Base-by-base conservation (phyloP, 2,329 filamentous ascomycete species). In the Sclerotinia sclerotiorum region DNA sequence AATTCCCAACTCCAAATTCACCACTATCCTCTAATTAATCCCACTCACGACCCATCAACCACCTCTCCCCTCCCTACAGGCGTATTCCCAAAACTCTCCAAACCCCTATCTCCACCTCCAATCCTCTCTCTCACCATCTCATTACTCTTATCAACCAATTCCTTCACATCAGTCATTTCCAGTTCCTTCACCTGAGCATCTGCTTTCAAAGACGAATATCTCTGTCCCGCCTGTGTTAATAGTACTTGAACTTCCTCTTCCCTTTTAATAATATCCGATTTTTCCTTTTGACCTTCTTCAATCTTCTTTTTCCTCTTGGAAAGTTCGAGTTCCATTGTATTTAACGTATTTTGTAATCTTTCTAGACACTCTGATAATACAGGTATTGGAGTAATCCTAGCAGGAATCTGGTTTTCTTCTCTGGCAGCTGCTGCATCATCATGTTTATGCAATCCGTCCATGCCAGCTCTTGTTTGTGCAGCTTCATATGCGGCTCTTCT, bases 381-480 rank as follows among this genome's bases (percentile, higher is more conserved):
- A 0, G 94, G 94, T 32, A 97, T 80, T 2, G 93, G 89, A 7
- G 90, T 89, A 75, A 97, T 91, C 70, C 87, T 89, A 3, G 92
- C 78, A 1, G 77, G 77, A 21, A 76, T 68, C 54, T 76, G 75
- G 6, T 68, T 46, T 71, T 71, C 52, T 63, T 69, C 63, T 70
- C 73, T 70, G 35, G 79, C 79, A 2, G 27, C 46, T 66, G 80
- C 80, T 49, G 81, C 73, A 56, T 78, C 78, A 57, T 80, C 78
- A 19, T 77, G 81, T 74, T 83, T 84, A 75, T 82, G 80, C 29
- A 90, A 76, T 0, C 88, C 90, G 74, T 94, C 94, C 81, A 95
- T 90, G n/a, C 93, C 94, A 4, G 92, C 91, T 27, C 90, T 86
- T 11, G 92, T 94, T 80, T 98, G 94, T 5, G 92, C 90, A 15